These are phyloP conservation scores for Mrakia hoshinonis DNA, from an alignment of 768 basidiomycete genomes.

Conservation along the genomic window DNA sequence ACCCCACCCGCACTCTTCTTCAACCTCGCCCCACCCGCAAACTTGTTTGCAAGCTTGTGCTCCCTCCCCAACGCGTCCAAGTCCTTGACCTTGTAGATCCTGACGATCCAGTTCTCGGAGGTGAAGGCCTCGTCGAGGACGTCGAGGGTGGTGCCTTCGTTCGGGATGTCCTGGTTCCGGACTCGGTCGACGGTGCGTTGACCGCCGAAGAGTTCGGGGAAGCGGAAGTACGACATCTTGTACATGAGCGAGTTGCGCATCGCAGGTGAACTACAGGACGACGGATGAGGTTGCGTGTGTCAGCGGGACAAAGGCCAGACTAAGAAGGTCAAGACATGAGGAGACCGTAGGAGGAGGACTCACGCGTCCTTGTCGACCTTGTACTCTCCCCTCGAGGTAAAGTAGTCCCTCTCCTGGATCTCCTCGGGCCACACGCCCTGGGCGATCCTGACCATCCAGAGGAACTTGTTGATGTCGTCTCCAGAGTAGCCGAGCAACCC, in stretches of 20 bases:
- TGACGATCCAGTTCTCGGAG: constrained; percentile 98
- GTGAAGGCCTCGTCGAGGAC: constrained; percentile 96
- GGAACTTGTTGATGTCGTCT: constrained; percentile 99
- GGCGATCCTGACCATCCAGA: constrained; percentile 78
- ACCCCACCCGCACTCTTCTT: too few relatives aligned
- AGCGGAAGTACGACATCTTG: constrained; percentile 47
- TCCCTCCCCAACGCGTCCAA: constrained; percentile 87
- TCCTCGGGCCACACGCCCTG: constrained; percentile 98
- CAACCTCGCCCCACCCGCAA: constrained; percentile 76
- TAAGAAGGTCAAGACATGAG: background rate
- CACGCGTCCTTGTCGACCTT: constrained; percentile 72
- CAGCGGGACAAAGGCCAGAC: background rate
- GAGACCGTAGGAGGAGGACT: constrained; percentile 27
- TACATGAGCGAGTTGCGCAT: constrained; percentile 60
- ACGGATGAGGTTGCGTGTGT: background rate
- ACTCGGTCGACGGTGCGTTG: constrained; percentile 72
- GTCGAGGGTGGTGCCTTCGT: constrained; percentile 65
- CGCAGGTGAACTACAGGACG: constrained; percentile 47
- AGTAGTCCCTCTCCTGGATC: constrained; percentile 89
- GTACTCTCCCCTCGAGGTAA: constrained; percentile 87
- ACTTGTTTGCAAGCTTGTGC: constrained; percentile 75
- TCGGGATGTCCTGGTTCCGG: constrained; percentile 71
- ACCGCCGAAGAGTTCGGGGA: constrained; percentile 76
- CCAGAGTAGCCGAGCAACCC: constrained; percentile 90
- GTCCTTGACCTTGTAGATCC: constrained; percentile 91